phyloP scores from a whole-genome alignment of 2,329 filamentous ascomycete species.

The Byssoonygena ceratinophila region DNA sequence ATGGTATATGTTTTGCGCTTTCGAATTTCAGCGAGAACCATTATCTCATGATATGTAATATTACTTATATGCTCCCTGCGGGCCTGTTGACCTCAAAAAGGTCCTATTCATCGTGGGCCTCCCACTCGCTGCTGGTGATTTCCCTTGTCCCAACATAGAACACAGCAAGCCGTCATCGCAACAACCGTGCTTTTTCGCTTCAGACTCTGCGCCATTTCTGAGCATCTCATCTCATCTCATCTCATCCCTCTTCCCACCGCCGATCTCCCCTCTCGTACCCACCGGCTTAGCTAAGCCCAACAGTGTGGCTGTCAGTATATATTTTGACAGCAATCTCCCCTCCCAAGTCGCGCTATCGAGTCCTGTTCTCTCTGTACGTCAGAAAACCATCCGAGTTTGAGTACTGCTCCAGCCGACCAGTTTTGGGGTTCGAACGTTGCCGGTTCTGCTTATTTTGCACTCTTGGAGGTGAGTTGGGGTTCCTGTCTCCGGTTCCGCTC shows the following conservation, averaged over 20 bases:
- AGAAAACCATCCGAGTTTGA: not conserved
- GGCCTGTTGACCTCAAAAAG: too few species aligned
- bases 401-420: not conserved
- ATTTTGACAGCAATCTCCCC: not conserved
- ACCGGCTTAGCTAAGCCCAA: constrained; percentile 8
- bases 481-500: not conserved
- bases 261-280: not conserved
- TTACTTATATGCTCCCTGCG: too few species aligned
- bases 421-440: not conserved
- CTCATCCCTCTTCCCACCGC: not conserved
- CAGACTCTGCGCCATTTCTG: not conserved
- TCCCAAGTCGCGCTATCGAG: not conserved
- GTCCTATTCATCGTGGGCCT: not conserved
- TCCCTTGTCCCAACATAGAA: not conserved
- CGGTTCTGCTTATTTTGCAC: not conserved
- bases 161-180: not conserved
- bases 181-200: not conserved
- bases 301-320: constrained; percentile 4
- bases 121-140: not conserved
- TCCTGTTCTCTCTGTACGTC: not conserved
- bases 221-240: not conserved
- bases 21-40: not conserved
- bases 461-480: not conserved
- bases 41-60: not conserved
- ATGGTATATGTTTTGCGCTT: not conserved